A percentile compares a stretch with the other conserved stretches of the same genome.
Evolutionary conservation across 2,329 filamentous ascomycete genomes (phyloP).

Genomic region (Colletotrichum caudatum): DNA sequence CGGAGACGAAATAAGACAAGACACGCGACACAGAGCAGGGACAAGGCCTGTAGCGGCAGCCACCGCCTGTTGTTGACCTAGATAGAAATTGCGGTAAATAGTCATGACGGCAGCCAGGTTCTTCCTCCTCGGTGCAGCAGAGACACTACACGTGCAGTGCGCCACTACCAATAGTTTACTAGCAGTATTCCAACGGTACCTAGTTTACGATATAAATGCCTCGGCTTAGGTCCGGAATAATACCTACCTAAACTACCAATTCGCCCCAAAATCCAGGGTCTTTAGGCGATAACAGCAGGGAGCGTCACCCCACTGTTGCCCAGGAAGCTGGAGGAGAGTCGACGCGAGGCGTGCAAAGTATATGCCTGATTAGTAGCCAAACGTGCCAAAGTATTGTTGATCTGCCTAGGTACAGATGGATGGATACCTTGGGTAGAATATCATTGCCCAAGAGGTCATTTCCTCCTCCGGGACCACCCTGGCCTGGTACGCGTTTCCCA

Average conservation of each 20-base stretch:
- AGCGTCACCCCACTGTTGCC: constrained; percentile 9
- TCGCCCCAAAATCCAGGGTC: constrained; percentile 34
- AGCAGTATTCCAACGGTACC: no score
- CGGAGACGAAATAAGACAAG: no score
- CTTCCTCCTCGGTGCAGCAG: no score
- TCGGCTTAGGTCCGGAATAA: not conserved
- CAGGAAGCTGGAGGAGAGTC: constrained; percentile 14
- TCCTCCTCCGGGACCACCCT: constrained; percentile 19
- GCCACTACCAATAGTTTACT: no score
- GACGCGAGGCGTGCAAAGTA: constrained; percentile 10
- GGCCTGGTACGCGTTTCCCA: constrained; percentile 4
- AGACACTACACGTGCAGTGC: no score
- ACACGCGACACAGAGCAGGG: constrained; percentile 4
- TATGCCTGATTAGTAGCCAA: not conserved
- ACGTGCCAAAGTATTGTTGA: not conserved
- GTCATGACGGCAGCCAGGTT: no score
- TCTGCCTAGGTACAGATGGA: not conserved
- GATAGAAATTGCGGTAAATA: not conserved
- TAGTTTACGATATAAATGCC: no score
- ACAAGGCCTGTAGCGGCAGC: constrained; percentile 2
- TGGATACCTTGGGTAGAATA: not conserved
- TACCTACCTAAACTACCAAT: constrained; percentile 9
- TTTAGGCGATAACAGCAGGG: constrained; percentile 9
- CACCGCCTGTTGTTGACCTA: constrained; percentile 16
- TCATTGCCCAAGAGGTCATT: constrained; percentile 34